Conservation (phyloP, 2,329 filamentous ascomycete species). For the Allantophomopsis cytisporea region DNA sequence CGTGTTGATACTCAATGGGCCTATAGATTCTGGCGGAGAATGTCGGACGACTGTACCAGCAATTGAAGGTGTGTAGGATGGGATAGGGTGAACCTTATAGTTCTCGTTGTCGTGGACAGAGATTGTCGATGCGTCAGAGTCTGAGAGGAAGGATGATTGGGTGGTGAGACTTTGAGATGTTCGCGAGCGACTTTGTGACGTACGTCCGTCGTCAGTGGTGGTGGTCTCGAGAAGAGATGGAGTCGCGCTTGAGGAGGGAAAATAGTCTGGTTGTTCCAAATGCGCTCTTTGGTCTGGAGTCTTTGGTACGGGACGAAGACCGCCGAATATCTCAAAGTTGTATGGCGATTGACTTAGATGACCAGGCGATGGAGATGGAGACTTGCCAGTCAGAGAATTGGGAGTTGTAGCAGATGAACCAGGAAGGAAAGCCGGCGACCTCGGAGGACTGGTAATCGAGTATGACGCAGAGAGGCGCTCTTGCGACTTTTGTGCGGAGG, state of each 20-base stretch:
- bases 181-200: constrained; percentile 7
- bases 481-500: background rate
- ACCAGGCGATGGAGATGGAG: constrained; percentile 1
- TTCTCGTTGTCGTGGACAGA: constrained; percentile 8
- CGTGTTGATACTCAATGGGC: constrained; percentile 1
- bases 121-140: constrained; percentile 13
- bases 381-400: constrained; percentile 10
- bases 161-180: constrained; percentile 9
- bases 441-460: background rate
- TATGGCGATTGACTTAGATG: constrained; percentile 15
- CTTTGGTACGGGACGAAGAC: constrained; percentile 19
- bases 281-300: constrained; percentile 9
- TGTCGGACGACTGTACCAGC: background rate
- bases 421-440: background rate
- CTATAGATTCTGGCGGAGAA: too few relatives aligned
- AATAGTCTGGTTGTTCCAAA: too few relatives aligned
- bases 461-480: background rate
- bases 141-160: constrained; percentile 18
- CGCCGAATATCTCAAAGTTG: constrained; percentile 19
- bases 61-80: too few relatives aligned
- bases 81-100: background rate
- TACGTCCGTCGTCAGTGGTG: constrained; percentile 1
- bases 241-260: too few relatives aligned
- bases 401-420: background rate
- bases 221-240: too few relatives aligned